These are phyloP conservation scores for Fusarium tupiense DNA, from an alignment of 2,329 filamentous ascomycete genomes.

Conservation along the genomic window DNA sequence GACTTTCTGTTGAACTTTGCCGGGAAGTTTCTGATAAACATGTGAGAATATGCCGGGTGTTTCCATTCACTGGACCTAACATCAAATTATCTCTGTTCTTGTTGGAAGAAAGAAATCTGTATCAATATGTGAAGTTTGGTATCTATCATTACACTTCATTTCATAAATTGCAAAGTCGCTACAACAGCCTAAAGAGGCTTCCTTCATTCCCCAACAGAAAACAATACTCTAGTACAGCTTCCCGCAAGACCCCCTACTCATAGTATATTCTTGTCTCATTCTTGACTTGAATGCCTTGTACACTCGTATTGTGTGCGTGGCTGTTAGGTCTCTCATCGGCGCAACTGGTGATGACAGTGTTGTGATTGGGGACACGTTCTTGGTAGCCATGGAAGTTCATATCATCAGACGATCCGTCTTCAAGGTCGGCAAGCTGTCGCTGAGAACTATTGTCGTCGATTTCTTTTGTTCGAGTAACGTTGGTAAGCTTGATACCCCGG, in stretches of 20 bases:
- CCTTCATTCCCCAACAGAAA: neutral
- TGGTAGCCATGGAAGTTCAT: constrained; percentile 14
- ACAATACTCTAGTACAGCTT: accelerated
- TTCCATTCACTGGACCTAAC: no score
- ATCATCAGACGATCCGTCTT: constrained; percentile 27
- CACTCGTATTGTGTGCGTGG: neutral
- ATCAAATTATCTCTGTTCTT: neutral
- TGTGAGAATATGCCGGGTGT: accelerated
- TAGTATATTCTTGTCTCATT: constrained; percentile 31
- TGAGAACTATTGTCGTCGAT: constrained; percentile 29
- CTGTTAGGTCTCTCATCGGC: neutral
- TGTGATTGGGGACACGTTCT: constrained; percentile 9
- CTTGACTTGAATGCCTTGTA: constrained; percentile 28
- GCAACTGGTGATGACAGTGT: constrained; percentile 11
- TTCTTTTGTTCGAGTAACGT: constrained; percentile 22
- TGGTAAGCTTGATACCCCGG: constrained; percentile 23
- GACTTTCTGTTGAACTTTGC: neutral
- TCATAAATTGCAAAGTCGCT: neutral
- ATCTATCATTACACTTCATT: neutral
- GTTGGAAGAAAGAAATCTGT: neutral
- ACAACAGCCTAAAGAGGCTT: no score
- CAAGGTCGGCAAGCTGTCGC: constrained; percentile 19
- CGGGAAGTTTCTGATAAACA: neutral
- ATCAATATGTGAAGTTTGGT: neutral
- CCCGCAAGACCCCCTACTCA: neutral